Percentiles rank a stretch among this genome's conserved stretches.
Conservation (phyloP, 2,329 filamentous ascomycete genomes). For the Fusarium sp. region DNA sequence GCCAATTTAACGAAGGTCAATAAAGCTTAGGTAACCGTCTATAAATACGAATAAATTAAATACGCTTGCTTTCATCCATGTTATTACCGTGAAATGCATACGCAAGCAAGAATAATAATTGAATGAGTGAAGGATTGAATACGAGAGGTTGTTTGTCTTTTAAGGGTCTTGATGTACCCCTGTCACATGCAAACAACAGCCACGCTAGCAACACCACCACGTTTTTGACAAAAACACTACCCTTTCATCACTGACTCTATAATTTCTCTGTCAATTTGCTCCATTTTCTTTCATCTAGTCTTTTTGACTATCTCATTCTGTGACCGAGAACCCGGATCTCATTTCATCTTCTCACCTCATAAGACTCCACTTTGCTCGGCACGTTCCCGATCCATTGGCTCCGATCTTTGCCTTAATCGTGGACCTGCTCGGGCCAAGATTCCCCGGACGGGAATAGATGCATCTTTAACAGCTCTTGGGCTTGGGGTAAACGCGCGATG, state of each 20-base stretch:
- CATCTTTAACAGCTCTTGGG: background rate
- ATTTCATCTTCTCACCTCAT: background rate
- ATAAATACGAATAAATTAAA: background rate
- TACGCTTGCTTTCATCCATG: background rate
- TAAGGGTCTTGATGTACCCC: background rate
- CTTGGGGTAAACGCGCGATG: conserved; percentile 16
- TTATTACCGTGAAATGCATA: background rate
- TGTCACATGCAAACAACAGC: background rate
- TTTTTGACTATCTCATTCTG: background rate
- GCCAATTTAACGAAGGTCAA: background rate
- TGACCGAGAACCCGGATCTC: conserved; percentile 26
- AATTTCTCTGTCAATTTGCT: background rate
- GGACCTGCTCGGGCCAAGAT: conserved; percentile 24
- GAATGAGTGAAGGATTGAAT: background rate
- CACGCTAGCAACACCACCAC: background rate
- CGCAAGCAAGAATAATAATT: background rate
- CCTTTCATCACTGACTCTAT: background rate
- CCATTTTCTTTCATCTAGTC: background rate
- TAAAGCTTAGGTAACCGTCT: background rate
- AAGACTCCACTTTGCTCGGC: conserved; percentile 24
- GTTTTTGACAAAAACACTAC: background rate
- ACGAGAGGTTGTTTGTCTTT: background rate
- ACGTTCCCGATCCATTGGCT: conserved; percentile 47
- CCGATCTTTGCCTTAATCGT: conserved; percentile 13
- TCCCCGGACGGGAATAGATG: conserved; percentile 8